These are phyloP conservation scores for Begonia peltatifolia DNA, from an alignment of 306 rosid species.

Conservation along the genomic window DNA sequence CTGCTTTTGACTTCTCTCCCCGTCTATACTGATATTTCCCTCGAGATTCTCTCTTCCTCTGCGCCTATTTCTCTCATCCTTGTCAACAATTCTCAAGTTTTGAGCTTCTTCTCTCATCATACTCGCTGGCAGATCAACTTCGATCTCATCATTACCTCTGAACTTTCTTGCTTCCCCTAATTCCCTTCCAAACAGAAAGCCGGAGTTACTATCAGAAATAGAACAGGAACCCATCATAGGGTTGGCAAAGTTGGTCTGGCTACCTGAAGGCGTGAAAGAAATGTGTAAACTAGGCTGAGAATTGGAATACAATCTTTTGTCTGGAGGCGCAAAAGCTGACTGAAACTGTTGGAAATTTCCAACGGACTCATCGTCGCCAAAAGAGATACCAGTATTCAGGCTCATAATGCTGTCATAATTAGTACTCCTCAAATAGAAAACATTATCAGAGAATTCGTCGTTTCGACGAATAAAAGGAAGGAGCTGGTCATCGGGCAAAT, in stretches of 20 bases:
- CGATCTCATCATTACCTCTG: constrained; percentile 27
- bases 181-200: constrained; percentile 51
- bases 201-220: constrained; percentile 42
- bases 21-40: constrained; percentile 14
- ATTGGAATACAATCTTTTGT: constrained; percentile 12
- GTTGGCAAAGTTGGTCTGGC: constrained; percentile 21
- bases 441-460: constrained; percentile 3
- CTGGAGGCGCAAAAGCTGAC: constrained; percentile 18
- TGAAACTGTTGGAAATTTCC: constrained; percentile 19
- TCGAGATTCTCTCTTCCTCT: constrained; percentile 17
- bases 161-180: constrained; percentile 78
- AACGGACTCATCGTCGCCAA: constrained; percentile 3
- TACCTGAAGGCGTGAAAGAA: constrained; percentile 8
- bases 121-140: constrained; percentile 26
- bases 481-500: neutral
- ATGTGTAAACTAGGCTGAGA: constrained; percentile 9
- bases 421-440: constrained; percentile 2
- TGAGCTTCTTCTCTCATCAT: constrained; percentile 8
- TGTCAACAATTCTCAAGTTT: constrained; percentile 8
- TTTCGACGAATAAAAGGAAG: constrained; percentile 5
- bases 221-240: constrained; percentile 41
- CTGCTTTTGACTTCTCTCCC: constrained; percentile 38
- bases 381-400: constrained; percentile 5
- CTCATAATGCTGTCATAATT: constrained; percentile 15
- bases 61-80: constrained; percentile 30